phyloP scores from a whole-genome alignment of 352 stramenopile species.

The Phytophthora foliorum region DNA sequence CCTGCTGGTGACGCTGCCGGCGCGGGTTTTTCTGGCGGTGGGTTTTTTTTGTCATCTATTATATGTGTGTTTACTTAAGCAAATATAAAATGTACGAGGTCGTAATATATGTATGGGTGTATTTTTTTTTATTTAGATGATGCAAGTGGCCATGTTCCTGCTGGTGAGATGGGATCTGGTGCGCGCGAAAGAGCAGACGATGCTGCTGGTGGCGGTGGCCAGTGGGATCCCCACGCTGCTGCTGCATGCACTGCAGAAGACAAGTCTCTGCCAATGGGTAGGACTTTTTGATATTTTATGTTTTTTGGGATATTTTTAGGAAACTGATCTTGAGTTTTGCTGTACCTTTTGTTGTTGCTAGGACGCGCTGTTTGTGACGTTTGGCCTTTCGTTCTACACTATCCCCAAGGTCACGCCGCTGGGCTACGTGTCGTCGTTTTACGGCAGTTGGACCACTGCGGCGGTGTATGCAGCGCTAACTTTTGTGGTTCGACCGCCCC shows the following conservation, averaged over 20 bases:
- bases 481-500: slow-evolving; percentile 63
- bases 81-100: slow-evolving; percentile 16
- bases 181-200: slow-evolving; percentile 68
- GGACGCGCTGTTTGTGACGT: slow-evolving; percentile 87
- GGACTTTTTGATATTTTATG: neutral
- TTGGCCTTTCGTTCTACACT: slow-evolving; percentile 88
- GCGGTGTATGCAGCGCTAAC: slow-evolving; percentile 62
- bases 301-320: slow-evolving; percentile 11
- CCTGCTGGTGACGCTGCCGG: slow-evolving; percentile 78
- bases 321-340: neutral
- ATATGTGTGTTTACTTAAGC: neutral
- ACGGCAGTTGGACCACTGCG: slow-evolving; percentile 77
- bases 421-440: slow-evolving; percentile 77
- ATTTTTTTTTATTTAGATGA: slow-evolving; percentile 45
- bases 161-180: slow-evolving; percentile 82
- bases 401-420: slow-evolving; percentile 88
- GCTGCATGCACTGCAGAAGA: slow-evolving; percentile 72
- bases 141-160: slow-evolving; percentile 81
- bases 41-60: slow-evolving; percentile 1
- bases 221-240: slow-evolving; percentile 79
- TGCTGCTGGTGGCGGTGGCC: slow-evolving; percentile 77
- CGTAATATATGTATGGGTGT: neutral
- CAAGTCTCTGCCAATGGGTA: slow-evolving; percentile 88
- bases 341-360: slow-evolving; percentile 28
- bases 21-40: slow-evolving; percentile 71